Base-by-base conservation (phyloP, 495 filamentous ascomycete species). In the Poronia punctata region DNA sequence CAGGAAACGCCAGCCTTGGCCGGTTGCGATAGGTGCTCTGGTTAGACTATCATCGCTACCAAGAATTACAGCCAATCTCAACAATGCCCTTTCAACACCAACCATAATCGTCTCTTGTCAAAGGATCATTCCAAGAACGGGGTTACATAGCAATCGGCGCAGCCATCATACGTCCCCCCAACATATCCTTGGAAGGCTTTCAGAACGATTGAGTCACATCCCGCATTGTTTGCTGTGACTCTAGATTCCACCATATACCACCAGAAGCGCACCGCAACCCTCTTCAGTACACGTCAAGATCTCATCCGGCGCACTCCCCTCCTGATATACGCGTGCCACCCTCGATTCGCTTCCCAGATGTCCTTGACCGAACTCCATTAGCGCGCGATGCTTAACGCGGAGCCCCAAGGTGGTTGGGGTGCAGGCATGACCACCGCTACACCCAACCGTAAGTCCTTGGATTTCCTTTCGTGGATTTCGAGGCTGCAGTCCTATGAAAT, bases 391-490 rank as follows among this genome's bases (percentile, higher is more conserved):
- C 27, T 49, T 50, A 46, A 50, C 49, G 12, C 48, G 37, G 37
- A 45, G 51, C 48, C 29, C 17, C 48, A 58, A 35, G 48, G 45
- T 46, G 46, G 49, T 43, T 58, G 54, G 54, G 54, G 51, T 43
- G 25, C 32, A 35, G 40, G 43, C 40, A 36, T 27, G 19, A 24
- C 51, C 45, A 40, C 34, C 27, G 36, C 40, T 36, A 38, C 45
- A 36, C 42, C 18, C 42, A 58, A 58, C 48, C 52, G 54, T 58
- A 58, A 58, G 54, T 58, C 45, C 35, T 25, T 30, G 35, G 36
- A 38, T 41, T 55, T 48, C 43, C 41, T 51, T 50, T 52, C 26
- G 35, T 49, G 38, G 34, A 46, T 22, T 32, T 45, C 40, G 26
- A 37, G 27, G n/a, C 34, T 20, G 18, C 41, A 35, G 19, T 12